Base-by-base conservation (phyloP, 352 stramenopile species). In the Albugo laibachii region DNA sequence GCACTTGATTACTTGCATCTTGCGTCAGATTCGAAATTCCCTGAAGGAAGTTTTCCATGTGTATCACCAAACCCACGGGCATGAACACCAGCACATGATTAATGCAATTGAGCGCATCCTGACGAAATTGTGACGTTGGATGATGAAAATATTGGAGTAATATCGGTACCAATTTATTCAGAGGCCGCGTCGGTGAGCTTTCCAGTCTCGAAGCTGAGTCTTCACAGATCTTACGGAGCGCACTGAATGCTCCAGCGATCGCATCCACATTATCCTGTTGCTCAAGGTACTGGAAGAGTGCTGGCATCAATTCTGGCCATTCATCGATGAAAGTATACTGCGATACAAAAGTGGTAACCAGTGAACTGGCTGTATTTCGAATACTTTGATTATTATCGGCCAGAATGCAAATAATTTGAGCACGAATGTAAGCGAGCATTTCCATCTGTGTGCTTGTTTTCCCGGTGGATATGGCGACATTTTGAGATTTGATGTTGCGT, bases 61-160 rank as follows among this genome's bases (percentile, higher is more conserved):
- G 78, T 47, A 93, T 64, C 18, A 92, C 74, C 20, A 94, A 66
- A 6, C 75, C 77, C 47, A 89, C 69, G 0, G 82, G 82, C 63
- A 88, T 79, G 56, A 92, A 89, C 40, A 89, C 66, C 14, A 94
- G 69, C 51, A 94, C 69, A 50, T 89, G 83, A 61, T 94, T 94
- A 14, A 93, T 69, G 43, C 78, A 93, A 55, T 86, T 77, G 44
- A 94, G 63, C 31, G 82, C 82, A 56, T 89, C 77, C 24, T 75
- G 79, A 18, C 82, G 80, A 56, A 89, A 93, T 15, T 47, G 53
- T 10, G 64, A 54, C 38, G 77, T 69, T 37, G 78, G 74, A 58
- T 93, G 80, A 45, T 85, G 63, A 55, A 94, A 92, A 54, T 91
- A 92, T 57, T 89, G 69, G 51, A 93, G 61, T 36, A 93, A 60